Evolutionary conservation across 371 early-diverging fungal species (phyloP), one percentile per base, ranked within the genome.

Genomic region (Zychaea mexicana): DNA sequence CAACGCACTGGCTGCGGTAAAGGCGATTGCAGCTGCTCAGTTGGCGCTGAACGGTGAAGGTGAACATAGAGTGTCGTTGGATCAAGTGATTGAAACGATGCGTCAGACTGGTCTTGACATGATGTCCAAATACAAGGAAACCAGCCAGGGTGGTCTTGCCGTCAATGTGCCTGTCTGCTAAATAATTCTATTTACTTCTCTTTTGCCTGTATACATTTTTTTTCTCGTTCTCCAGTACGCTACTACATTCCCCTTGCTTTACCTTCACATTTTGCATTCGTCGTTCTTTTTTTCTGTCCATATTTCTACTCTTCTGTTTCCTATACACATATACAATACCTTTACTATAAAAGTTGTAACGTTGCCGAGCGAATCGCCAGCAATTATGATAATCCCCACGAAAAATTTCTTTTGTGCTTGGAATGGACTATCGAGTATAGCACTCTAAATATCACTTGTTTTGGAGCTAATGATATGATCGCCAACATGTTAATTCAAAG

Each of bases 31-130:
- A 3, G 96, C 97, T 12, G 95, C 96, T 2, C 97, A 97, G 72
- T 76, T 97, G 63, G 96, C 96, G 2, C 74, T 97, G 60, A 92
- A 95, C 62, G 95, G 95, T 12, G 95, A 96, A 69, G 96, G 96
- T 24, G 79, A 76, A 36, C 95, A 95, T 62, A 83, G 94, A 19
- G 96, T 97, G 2, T 91, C 93, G 2, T 79, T 97, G 47, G 97
- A 97, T 70, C 95, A 96, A 72, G 96, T 95, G 31, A 97, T 97
- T 68, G 94, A 94, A 75, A 95, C 97, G 2, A 97, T 97, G 97
- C 88, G 96, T 19, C 94, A 95, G 78, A 97, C 97, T 1, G 83
- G 96, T 66, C 71, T 89, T 9, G 96, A 96, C 70, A 96, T 96
- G 96, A 88, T 89, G 90, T 88, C 87, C 66, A 96, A 96, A 74